Conservation (phyloP, 805 yeast genomes). For the Candida lessepsii region DNA sequence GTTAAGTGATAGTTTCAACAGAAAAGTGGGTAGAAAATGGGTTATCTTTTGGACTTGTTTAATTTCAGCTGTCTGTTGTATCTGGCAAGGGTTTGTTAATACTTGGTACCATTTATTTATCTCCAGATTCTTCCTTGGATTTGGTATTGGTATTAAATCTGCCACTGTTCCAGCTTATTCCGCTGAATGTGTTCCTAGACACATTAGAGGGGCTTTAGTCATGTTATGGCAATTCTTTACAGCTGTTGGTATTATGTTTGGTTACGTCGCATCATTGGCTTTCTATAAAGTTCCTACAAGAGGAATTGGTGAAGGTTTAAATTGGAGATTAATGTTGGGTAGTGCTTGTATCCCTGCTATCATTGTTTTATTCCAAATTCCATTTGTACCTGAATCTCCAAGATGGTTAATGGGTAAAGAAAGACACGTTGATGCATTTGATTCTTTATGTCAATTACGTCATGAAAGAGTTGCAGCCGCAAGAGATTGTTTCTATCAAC, state of each 20-base stretch:
- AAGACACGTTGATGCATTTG: slow-evolving; percentile 49
- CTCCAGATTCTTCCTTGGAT: slow-evolving; percentile 59
- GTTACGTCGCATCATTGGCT: slow-evolving; percentile 58
- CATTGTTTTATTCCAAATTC: slow-evolving; percentile 48
- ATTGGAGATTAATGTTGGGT: slow-evolving; percentile 70
- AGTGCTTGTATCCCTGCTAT: slow-evolving; percentile 57
- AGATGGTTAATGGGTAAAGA: slow-evolving; percentile 63
- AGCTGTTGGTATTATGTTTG: slow-evolving; percentile 69
- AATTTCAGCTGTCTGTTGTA: slow-evolving; percentile 56
- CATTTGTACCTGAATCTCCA: slow-evolving; percentile 66
- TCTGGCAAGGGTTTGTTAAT: slow-evolving; percentile 67
- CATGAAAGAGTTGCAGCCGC: slow-evolving; percentile 54
- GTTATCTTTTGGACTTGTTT: slow-evolving; percentile 59
- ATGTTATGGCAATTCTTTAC: slow-evolving; percentile 76
- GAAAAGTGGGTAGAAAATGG: slow-evolving; percentile 56
- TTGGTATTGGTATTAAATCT: slow-evolving; percentile 66
- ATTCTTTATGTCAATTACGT: slow-evolving; percentile 48
- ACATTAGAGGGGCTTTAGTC: slow-evolving; percentile 60
- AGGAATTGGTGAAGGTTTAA: slow-evolving; percentile 45
- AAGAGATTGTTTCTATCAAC: slow-evolving; percentile 60
- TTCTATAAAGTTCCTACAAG: slow-evolving; percentile 52
- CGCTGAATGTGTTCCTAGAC: slow-evolving; percentile 60
- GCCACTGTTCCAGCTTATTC: slow-evolving; percentile 67
- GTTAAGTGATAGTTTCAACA: slow-evolving; percentile 54
- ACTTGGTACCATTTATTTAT: slow-evolving; percentile 60